phyloP scores from a whole-genome alignment of 768 basidiomycete genomes.

The Leccinum truebloodii region DNA sequence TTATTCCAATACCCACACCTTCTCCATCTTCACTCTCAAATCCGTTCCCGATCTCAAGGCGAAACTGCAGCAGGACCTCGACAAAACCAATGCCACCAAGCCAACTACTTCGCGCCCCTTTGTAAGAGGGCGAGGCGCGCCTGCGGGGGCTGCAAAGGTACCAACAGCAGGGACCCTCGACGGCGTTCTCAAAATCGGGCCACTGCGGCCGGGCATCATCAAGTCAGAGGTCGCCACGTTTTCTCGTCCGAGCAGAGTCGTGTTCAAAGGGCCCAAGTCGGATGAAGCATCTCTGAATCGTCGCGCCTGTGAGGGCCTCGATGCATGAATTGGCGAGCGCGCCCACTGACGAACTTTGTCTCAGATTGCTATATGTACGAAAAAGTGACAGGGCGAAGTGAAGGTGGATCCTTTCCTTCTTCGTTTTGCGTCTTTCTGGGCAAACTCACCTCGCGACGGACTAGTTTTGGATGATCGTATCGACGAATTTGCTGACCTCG shows the following conservation, averaged over 20 bases:
- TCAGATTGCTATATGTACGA: constrained; percentile 94
- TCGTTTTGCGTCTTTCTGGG: not conserved
- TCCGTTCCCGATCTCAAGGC: constrained; percentile 46
- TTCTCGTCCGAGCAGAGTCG: constrained; percentile 32
- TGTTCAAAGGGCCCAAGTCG: constrained; percentile 31
- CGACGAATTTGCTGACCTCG: constrained; percentile 77
- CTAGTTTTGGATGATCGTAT: constrained; percentile 84
- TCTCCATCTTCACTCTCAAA: constrained; percentile 50
- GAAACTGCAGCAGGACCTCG: constrained; percentile 45
- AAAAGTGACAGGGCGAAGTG: constrained; percentile 79
- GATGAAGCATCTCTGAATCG: constrained; percentile 38
- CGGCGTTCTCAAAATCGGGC: constrained; percentile 17
- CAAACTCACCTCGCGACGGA: not conserved
- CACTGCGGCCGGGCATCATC: constrained; percentile 11
- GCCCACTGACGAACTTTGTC: constrained; percentile 2
- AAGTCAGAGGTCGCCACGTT: constrained; percentile 19
- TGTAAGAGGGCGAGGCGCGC: constrained; percentile 14
- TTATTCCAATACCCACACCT: constrained; percentile 27
- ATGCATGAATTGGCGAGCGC: not conserved
- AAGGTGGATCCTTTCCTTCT: constrained; percentile 48
- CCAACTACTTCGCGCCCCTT: constrained; percentile 32
- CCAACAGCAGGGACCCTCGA: constrained; percentile 9
- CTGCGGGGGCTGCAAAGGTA: not conserved
- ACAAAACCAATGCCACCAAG: constrained; percentile 30
- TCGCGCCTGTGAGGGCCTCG: constrained; percentile 54